Base-by-base conservation (phyloP, 345 rosid species). In the Eucalyptus paniculata region DNA sequence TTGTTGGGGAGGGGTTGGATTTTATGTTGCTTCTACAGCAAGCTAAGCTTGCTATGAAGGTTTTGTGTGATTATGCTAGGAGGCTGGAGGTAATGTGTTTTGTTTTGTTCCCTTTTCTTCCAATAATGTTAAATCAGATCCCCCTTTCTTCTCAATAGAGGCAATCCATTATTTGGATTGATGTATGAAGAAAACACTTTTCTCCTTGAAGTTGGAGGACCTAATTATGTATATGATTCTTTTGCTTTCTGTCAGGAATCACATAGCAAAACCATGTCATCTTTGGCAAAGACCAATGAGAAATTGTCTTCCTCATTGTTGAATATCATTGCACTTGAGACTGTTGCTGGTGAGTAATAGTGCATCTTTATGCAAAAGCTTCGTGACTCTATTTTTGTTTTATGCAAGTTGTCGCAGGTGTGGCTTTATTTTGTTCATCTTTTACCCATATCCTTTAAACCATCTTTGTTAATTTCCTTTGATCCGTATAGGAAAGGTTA, bases 401-500 rank as follows among this genome's bases (percentile, higher is more conserved):
- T 96, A 92, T 96, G 97, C 92, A 97, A 96, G 91, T 97, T 96
- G 91, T 97, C 95, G 96, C 96, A 98, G 96, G 98, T 98, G 95
- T 82, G 96, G 88, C 56, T 91, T 92, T 53, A 87, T 92, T 89
- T 93, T 37, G 90, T 91, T 91, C 51, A 90, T 67, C 86, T 42
- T 24, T 86, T 45, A 24, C 37, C 30, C 34, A 45, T 45, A 2
- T 86, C 7, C 54, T 47, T 56, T 40, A 28, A 44, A 45, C 8
- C 54, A 5, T 86, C 6, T 28, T 86, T 44, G 50, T 26, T 83
- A 45, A 23, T 83, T 83, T 83, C 4, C 30, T 82, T 45, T 37
- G 23, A n/a, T 19, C 28, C 1, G 14, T 86, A 7, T 18, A 45
- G 34, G 72, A n/a, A 4, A 14, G 37, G 11, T 65, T 49, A 60